A percentile compares a stretch with the other conserved stretches of the same genome.
phyloP scores from a whole-genome alignment of 2,329 filamentous ascomycete genomes.

The Colletotrichum sp. region DNA sequence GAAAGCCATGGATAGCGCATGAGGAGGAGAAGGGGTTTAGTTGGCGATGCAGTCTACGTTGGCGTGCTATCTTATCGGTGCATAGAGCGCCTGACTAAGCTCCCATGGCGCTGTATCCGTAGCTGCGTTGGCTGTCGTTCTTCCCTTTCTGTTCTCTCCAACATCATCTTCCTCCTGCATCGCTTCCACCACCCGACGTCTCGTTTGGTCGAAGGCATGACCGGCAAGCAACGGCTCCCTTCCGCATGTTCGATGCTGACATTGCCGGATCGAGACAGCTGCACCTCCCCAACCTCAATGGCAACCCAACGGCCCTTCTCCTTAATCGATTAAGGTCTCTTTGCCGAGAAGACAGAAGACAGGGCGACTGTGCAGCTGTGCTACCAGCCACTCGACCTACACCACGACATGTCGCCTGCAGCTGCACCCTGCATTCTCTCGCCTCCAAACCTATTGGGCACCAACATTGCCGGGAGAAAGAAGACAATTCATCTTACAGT shows the following conservation, averaged over 20 bases:
- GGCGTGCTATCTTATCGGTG: not conserved
- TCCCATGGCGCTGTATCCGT: not conserved
- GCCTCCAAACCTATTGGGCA: not conserved
- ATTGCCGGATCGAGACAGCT: not conserved
- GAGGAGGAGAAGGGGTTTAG: not conserved
- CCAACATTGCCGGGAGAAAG: not conserved
- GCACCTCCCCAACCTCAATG: not conserved
- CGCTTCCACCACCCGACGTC: not conserved
- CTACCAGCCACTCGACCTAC: slow-evolving; percentile 18
- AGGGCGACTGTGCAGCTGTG: slow-evolving; percentile 3
- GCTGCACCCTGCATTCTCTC: slow-evolving; percentile 4
- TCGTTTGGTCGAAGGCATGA: not conserved
- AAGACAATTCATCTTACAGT: not conserved
- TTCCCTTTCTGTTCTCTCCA: not conserved
- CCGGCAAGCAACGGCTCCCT: not conserved
- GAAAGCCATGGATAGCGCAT: not conserved
- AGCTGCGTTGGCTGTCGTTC: not conserved
- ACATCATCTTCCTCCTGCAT: not conserved
- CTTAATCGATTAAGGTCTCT: not conserved
- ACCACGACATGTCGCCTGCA: not conserved
- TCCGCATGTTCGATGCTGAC: not conserved
- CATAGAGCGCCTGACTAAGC: not conserved
- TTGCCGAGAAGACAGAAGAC: not conserved
- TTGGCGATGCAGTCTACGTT: not conserved
- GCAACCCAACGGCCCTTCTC: not conserved